These are phyloP conservation scores for Taiozyma sp. DNA, from an alignment of 1,139 yeast species.

Conservation along the genomic window DNA sequence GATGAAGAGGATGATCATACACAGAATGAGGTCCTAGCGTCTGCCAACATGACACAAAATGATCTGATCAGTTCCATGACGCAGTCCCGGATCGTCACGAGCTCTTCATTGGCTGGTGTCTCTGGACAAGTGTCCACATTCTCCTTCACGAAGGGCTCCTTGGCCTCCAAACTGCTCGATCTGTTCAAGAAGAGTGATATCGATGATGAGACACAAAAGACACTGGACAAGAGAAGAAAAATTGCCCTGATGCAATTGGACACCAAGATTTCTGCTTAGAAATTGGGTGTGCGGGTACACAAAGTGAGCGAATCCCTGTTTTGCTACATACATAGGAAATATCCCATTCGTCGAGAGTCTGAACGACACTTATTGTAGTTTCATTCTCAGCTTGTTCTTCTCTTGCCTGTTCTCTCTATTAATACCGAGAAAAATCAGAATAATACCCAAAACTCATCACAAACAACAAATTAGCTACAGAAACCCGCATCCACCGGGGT, in stretches of 20 bases:
- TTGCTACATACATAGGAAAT: no score
- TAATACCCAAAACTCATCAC: not conserved
- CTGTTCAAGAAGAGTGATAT: conserved; percentile 20
- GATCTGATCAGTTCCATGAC: conserved; percentile 25
- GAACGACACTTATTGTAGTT: no score
- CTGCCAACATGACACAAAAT: conserved; percentile 14
- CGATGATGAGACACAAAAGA: conserved; percentile 14
- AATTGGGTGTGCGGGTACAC: no score
- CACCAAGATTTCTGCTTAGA: not conserved
- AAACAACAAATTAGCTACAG: not conserved
- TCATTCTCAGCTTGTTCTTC: no score
- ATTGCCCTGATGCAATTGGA: conserved; percentile 40
- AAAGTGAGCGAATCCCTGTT: no score
- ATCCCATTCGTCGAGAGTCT: no score
- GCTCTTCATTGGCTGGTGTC: conserved; percentile 38
- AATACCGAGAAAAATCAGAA: no score
- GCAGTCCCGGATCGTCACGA: conserved; percentile 36
- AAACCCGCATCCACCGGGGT: not conserved
- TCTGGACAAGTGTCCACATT: conserved; percentile 28
- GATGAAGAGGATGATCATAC: conserved; percentile 24
- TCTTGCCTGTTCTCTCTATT: no score
- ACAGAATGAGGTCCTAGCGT: conserved; percentile 21
- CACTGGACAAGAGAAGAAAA: conserved; percentile 39
- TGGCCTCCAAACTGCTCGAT: conserved; percentile 1
- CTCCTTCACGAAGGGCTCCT: conserved; percentile 19